Conservation (phyloP, 768 basidiomycete species). For the Phaeotremella skinneri region DNA sequence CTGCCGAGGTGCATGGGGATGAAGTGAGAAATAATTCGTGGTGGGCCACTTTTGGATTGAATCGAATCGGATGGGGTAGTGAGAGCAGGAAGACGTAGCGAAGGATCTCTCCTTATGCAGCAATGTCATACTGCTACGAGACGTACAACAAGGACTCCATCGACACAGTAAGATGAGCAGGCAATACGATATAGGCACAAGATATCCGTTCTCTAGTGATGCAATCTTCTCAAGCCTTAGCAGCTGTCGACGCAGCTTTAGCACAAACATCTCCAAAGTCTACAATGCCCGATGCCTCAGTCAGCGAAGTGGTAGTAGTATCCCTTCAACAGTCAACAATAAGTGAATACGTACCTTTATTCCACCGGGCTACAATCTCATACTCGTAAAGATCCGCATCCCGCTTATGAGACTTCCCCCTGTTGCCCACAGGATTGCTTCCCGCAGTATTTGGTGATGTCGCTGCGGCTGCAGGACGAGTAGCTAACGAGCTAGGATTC, state of each 20-base stretch:
- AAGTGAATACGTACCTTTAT: conserved; percentile 18
- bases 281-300: not conserved
- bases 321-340: too few species aligned
- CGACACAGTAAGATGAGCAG: too few species aligned
- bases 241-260: not conserved
- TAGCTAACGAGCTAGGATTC: not conserved
- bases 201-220: not conserved
- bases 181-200: too few species aligned
- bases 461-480: not conserved
- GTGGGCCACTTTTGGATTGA: not conserved
- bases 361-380: conserved; percentile 35
- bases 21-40: not conserved
- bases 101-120: not conserved
- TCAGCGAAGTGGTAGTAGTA: not conserved
- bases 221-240: not conserved
- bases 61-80: conserved; percentile 2
- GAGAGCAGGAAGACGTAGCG: not conserved
- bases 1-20: not conserved
- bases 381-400: conserved; percentile 27
- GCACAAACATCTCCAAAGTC: conserved; percentile 32
- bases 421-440: too few species aligned
- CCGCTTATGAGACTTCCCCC: too few species aligned
- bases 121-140: too few species aligned
- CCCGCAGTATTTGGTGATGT: not conserved
- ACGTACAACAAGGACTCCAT: too few species aligned